Evolutionary conservation across 208 protist genomes (phyloP).

Genomic region (Acanthamoeba sp.): DNA sequence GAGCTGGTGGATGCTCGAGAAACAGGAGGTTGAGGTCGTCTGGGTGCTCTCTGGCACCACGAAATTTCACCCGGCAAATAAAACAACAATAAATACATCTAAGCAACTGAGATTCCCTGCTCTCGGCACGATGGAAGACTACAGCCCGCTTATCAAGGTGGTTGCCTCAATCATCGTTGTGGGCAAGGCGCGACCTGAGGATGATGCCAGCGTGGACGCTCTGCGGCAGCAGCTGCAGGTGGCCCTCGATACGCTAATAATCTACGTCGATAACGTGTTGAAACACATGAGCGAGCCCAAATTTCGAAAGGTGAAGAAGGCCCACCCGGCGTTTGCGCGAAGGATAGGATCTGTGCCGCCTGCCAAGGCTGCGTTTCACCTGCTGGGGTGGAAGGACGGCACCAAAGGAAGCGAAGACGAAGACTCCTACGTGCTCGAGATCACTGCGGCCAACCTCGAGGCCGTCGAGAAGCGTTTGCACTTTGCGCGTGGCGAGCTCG

Average conservation of each 20-base stretch:
- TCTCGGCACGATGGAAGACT: not conserved
- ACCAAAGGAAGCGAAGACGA: not conserved
- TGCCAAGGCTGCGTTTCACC: not conserved
- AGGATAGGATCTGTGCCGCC: not conserved
- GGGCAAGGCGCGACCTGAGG: not conserved
- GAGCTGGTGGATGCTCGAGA: no score
- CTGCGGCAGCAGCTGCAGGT: not conserved
- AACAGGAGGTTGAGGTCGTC: no score
- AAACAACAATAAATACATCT: no score
- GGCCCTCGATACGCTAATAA: constrained; percentile 10
- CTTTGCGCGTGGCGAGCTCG: constrained; percentile 17
- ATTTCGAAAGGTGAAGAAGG: not conserved
- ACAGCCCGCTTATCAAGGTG: not conserved
- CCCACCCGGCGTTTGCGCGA: not conserved
- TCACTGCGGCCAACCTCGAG: not conserved
- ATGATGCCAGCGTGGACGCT: not conserved
- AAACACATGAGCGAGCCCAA: constrained; percentile 14
- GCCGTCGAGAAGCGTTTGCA: not conserved
- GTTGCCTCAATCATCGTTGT: not conserved
- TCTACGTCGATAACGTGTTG: constrained; percentile 24
- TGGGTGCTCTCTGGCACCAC: no score
- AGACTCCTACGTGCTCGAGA: not conserved
- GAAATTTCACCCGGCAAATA: no score
- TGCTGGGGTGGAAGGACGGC: not conserved
- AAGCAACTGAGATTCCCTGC: no score